A percentile compares a stretch with the other conserved stretches of the same genome.
phyloP scores from a whole-genome alignment of 805 yeast species.

The Pichia ethanolica region DNA sequence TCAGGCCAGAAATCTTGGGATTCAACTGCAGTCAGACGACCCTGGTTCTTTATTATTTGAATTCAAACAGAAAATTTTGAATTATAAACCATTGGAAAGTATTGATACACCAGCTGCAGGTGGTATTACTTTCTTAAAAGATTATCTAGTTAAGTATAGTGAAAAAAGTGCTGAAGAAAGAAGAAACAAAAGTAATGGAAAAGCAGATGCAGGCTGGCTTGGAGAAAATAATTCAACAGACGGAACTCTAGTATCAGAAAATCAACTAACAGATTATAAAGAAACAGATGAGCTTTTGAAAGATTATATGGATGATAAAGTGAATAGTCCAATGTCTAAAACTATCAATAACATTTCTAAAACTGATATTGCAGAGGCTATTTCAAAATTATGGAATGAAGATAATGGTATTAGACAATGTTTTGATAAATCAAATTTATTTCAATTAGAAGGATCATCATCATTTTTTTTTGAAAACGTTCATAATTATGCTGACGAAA shows the following conservation, averaged over 20 bases:
- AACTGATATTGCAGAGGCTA: conserved; percentile 62
- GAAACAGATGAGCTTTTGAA: conserved; percentile 10
- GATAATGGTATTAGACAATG: conserved; percentile 62
- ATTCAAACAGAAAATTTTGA: conserved; percentile 43
- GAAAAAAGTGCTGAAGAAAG: conserved; percentile 47
- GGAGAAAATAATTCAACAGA: conserved; percentile 10
- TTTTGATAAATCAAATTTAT: conserved; percentile 57
- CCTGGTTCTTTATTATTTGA: conserved; percentile 39
- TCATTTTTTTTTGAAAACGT: conserved; percentile 73
- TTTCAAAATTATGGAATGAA: conserved; percentile 56
- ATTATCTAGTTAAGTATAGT: conserved; percentile 56
- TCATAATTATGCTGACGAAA: conserved; percentile 52
- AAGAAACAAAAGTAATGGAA: conserved; percentile 48
- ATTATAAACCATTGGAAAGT: conserved; percentile 51
- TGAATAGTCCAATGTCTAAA: conserved; percentile 4
- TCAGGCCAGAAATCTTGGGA: conserved; percentile 64
- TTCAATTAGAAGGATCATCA: conserved; percentile 81
- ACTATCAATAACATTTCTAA: conserved; percentile 22
- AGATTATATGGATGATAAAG: conserved; percentile 15
- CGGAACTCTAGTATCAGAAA: conserved; percentile 6
- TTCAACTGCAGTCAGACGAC: conserved; percentile 58
- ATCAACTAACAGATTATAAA: conserved; percentile 9
- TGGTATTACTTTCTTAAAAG: conserved; percentile 53
- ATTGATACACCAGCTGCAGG: conserved; percentile 64
- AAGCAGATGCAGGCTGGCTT: conserved; percentile 31